Percentiles rank a stretch among this genome's conserved stretches.
Evolutionary conservation across 2,329 filamentous ascomycete species (phyloP).

Genomic region (Didymellaceae sp.): DNA sequence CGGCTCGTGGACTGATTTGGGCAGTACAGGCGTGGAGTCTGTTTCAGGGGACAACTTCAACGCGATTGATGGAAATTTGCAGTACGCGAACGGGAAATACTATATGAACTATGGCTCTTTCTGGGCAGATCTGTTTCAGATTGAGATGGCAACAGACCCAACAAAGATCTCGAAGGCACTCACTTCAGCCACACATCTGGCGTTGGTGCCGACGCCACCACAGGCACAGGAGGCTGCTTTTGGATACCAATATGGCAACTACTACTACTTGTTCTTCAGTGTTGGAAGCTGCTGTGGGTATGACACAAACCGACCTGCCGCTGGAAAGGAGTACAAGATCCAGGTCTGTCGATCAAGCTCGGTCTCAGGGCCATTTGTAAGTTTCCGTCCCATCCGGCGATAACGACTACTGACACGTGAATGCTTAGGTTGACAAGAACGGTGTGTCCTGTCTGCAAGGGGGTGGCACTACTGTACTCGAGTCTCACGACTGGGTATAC

Average conservation of each 20-base stretch:
- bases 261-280: conserved; percentile 70
- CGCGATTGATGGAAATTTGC: conserved; percentile 57
- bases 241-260: conserved; percentile 60
- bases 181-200: conserved; percentile 52
- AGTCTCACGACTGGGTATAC: conserved; percentile 64
- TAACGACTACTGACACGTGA: neutral
- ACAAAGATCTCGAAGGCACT: conserved; percentile 39
- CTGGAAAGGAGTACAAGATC: conserved; percentile 68
- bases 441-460: conserved; percentile 59
- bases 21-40: conserved; percentile 57
- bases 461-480: conserved; percentile 65
- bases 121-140: conserved; percentile 69
- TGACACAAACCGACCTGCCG: conserved; percentile 56
- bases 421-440: conserved; percentile 53
- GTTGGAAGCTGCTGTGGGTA: conserved; percentile 66
- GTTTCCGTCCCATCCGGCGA: neutral
- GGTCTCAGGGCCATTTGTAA: conserved; percentile 59
- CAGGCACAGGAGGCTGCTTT: conserved; percentile 63
- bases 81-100: conserved; percentile 50
- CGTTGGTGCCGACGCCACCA: conserved; percentile 57
- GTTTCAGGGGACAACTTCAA: conserved; percentile 47
- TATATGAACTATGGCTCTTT: conserved; percentile 70
- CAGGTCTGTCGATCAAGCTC: conserved; percentile 63
- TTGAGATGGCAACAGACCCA: conserved; percentile 51
- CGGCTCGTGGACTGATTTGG: conserved; percentile 65